phyloP scores from a whole-genome alignment of 2,329 filamentous ascomycete genomes.

The Nothophoma quercina region DNA sequence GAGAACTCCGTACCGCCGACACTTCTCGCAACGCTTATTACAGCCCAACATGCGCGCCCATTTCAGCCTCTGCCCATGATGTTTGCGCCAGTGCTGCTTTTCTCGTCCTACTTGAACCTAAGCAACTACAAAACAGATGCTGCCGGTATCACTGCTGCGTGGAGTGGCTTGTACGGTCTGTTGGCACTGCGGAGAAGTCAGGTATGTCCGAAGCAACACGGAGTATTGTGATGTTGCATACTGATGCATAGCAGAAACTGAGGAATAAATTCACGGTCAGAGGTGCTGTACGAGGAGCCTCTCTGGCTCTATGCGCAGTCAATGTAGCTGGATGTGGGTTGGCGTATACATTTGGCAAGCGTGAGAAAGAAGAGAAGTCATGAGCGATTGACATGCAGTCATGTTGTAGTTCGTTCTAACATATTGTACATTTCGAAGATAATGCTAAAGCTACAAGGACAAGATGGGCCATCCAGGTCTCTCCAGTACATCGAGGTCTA shows the following conservation, averaged over 20 bases:
- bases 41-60: slow-evolving; percentile 71
- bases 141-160: slow-evolving; percentile 69
- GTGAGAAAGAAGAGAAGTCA: slow-evolving; percentile 45
- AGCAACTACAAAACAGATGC: slow-evolving; percentile 68
- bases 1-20: slow-evolving; percentile 71
- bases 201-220: slow-evolving; percentile 29
- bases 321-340: slow-evolving; percentile 61
- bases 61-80: slow-evolving; percentile 71
- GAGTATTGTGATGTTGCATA: background rate
- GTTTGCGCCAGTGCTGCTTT: slow-evolving; percentile 71
- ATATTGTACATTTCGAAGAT: background rate
- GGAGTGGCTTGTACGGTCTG: slow-evolving; percentile 71
- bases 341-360: slow-evolving; percentile 60
- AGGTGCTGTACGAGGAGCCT: slow-evolving; percentile 61
- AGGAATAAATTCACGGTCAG: slow-evolving; percentile 58
- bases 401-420: slow-evolving; percentile 7
- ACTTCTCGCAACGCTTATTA: slow-evolving; percentile 70
- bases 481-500: too few species aligned
- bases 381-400: background rate
- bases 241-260: slow-evolving; percentile 42
- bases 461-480: too few species aligned
- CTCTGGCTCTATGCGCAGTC: slow-evolving; percentile 58
- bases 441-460: too few species aligned
- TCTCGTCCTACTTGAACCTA: slow-evolving; percentile 71
- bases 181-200: slow-evolving; percentile 66